Evolutionary conservation across 2,329 filamentous ascomycete genomes (phyloP).

Genomic region (Epicoccum sorghinum): DNA sequence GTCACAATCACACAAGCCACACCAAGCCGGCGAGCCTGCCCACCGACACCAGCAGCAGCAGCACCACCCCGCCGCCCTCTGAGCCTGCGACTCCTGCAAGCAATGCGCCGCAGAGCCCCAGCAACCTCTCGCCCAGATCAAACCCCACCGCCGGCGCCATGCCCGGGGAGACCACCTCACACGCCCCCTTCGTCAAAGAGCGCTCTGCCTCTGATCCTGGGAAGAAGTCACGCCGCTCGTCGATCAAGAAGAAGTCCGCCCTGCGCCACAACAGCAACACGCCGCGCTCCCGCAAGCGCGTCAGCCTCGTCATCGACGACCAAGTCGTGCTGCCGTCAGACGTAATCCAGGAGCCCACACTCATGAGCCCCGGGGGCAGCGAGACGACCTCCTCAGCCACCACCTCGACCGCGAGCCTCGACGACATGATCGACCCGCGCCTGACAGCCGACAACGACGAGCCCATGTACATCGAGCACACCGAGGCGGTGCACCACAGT

Average conservation of each 20-base stretch:
- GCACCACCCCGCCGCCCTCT: conserved; percentile 3
- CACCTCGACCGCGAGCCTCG: conserved; percentile 37
- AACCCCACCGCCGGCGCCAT: conserved; percentile 22
- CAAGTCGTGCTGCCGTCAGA: conserved; percentile 48
- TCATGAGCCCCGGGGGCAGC: conserved; percentile 36
- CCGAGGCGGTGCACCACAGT: conserved; percentile 41
- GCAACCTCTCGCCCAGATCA: conserved; percentile 14
- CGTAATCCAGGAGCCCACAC: conserved; percentile 33
- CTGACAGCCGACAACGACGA: conserved; percentile 22
- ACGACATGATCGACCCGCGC: conserved; percentile 43
- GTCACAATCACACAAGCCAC: conserved; percentile 18
- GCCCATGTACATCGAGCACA: conserved; percentile 25
- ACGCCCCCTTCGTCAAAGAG: conserved; percentile 13
- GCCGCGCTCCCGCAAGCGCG: conserved; percentile 37
- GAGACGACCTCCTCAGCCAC: conserved; percentile 39
- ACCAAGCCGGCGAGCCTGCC: background rate
- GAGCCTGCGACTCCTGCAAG: conserved; percentile 12
- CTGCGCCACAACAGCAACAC: conserved; percentile 33
- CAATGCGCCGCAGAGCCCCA: conserved; percentile 20
- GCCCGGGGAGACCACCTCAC: conserved; percentile 4
- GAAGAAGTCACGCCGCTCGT: conserved; percentile 35
- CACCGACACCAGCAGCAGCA: conserved; percentile 10
- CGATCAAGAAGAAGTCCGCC: conserved; percentile 44
- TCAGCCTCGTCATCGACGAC: conserved; percentile 47
- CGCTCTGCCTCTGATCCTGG: conserved; percentile 16